These are phyloP conservation scores for Bombardia bombarda DNA, from an alignment of 495 filamentous ascomycete species.

Conservation along the genomic window DNA sequence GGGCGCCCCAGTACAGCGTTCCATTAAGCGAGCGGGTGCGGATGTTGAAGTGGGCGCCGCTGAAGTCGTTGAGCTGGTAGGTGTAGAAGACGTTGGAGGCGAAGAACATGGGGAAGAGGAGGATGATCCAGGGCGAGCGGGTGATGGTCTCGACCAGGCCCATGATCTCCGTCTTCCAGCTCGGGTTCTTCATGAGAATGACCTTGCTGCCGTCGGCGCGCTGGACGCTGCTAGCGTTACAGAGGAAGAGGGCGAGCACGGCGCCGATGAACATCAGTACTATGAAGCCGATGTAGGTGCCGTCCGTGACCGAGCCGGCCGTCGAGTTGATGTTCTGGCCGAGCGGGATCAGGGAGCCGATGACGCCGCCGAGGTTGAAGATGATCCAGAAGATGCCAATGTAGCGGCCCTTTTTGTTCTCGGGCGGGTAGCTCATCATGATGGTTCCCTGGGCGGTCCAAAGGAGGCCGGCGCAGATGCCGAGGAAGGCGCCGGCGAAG, in stretches of 20 bases:
- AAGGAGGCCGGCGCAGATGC: conserved; percentile 75
- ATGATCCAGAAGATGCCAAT: conserved; percentile 93
- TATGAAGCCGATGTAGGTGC: conserved; percentile 87
- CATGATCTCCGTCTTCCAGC: conserved; percentile 67
- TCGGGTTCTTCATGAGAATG: conserved; percentile 81
- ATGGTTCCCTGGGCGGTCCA: conserved; percentile 93
- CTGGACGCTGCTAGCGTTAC: conserved; percentile 66
- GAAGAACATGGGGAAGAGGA: conserved; percentile 85
- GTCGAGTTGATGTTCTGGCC: conserved; percentile 66
- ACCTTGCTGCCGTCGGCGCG: conserved; percentile 70
- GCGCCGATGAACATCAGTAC: conserved; percentile 77
- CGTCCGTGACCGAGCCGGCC: conserved; percentile 59
- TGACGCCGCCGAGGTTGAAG: conserved; percentile 88
- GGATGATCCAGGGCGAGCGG: conserved; percentile 67
- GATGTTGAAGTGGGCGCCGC: conserved; percentile 67
- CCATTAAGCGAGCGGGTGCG: conserved; percentile 79
- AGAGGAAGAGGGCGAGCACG: conserved; percentile 60
- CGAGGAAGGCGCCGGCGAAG: conserved; percentile 65
- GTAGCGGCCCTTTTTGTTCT: conserved; percentile 75
- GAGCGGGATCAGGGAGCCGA: conserved; percentile 78
- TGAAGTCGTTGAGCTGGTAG: conserved; percentile 57
- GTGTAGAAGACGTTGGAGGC: conserved; percentile 77
- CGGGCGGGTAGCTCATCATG: conserved; percentile 90
- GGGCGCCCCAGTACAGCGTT: conserved; percentile 76
- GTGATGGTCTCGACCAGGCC: conserved; percentile 71